A percentile compares a stretch with the other conserved stretches of the same genome.
Conservation (phyloP, 2,329 filamentous ascomycete species). For the Colletotrichum euphorbiae region DNA sequence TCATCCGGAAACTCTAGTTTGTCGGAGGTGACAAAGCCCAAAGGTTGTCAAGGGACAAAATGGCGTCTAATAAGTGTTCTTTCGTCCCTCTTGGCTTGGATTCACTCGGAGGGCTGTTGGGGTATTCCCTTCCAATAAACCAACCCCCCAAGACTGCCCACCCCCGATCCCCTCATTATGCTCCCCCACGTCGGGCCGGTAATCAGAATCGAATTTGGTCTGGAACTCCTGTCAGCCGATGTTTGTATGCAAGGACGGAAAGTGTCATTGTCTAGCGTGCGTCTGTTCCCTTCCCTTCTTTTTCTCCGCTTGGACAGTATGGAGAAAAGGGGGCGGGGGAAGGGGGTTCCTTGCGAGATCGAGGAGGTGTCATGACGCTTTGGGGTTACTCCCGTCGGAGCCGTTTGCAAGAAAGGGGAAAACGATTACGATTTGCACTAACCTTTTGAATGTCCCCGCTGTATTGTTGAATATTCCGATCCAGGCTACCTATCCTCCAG, state of each 20-base stretch:
- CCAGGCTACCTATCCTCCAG: neutral
- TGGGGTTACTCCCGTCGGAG: neutral
- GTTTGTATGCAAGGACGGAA: slow-evolving; percentile 32
- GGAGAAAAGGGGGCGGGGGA: neutral
- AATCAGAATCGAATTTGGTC: slow-evolving; percentile 34
- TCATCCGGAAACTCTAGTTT: slow-evolving; percentile 21
- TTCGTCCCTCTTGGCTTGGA: neutral
- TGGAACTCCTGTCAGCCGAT: slow-evolving; percentile 37
- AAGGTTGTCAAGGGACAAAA: neutral
- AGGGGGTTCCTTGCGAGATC: neutral
- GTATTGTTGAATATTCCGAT: neutral
- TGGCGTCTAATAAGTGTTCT: neutral
- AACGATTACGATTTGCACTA: slow-evolving; percentile 7
- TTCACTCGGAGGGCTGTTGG: slow-evolving; percentile 4
- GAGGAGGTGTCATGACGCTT: neutral
- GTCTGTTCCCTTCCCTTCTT: neutral
- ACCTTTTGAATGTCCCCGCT: slow-evolving; percentile 13
- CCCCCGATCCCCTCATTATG: slow-evolving; percentile 5
- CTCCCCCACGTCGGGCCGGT: slow-evolving; percentile 34
- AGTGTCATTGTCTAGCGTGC: slow-evolving; percentile 1
- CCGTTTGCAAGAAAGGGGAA: slow-evolving; percentile 8
- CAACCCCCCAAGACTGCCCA: neutral
- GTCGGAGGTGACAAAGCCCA: neutral
- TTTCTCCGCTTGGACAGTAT: neutral
- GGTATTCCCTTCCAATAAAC: neutral